These are phyloP conservation scores for Rhodotorula sphaerocarpa DNA, from an alignment of 768 basidiomycete genomes.

Conservation along the genomic window DNA sequence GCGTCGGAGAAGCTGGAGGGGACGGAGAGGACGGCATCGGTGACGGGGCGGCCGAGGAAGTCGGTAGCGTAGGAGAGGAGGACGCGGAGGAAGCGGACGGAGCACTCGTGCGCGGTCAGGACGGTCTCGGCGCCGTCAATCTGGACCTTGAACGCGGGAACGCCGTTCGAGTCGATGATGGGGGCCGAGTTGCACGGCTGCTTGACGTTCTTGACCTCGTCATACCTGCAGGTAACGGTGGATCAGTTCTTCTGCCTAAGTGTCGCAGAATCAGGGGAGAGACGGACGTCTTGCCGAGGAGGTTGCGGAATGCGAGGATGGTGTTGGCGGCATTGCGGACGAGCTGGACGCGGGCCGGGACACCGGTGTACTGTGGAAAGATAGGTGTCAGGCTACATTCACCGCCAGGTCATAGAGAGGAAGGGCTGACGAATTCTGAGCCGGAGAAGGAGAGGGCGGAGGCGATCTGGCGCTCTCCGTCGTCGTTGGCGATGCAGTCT, in stretches of 20 bases:
- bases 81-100: constrained; percentile 73
- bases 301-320: constrained; percentile 85
- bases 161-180: constrained; percentile 61
- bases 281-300: constrained; percentile 79
- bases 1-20: constrained; percentile 64
- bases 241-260: too few relatives aligned
- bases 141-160: constrained; percentile 51
- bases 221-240: constrained; percentile 28
- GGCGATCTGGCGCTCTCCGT: constrained; percentile 95
- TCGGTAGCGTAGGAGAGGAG: constrained; percentile 79
- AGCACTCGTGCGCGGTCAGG: constrained; percentile 72
- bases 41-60: constrained; percentile 63
- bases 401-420: background rate
- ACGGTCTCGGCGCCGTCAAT: constrained; percentile 48
- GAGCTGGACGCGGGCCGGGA: constrained; percentile 84
- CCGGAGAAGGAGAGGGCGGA: constrained; percentile 71
- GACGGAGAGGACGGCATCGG: constrained; percentile 73
- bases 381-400: background rate
- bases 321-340: constrained; percentile 93
- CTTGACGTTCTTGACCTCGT: constrained; percentile 36
- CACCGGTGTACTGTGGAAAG: constrained; percentile 76
- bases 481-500: constrained; percentile 95
- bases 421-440: constrained; percentile 16
- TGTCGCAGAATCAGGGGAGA: too few relatives aligned
- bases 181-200: constrained; percentile 50